Evolutionary conservation across 805 yeast species (phyloP), one percentile per base, ranked within the genome.

Genomic region (Zygoascus flipseniorum): DNA sequence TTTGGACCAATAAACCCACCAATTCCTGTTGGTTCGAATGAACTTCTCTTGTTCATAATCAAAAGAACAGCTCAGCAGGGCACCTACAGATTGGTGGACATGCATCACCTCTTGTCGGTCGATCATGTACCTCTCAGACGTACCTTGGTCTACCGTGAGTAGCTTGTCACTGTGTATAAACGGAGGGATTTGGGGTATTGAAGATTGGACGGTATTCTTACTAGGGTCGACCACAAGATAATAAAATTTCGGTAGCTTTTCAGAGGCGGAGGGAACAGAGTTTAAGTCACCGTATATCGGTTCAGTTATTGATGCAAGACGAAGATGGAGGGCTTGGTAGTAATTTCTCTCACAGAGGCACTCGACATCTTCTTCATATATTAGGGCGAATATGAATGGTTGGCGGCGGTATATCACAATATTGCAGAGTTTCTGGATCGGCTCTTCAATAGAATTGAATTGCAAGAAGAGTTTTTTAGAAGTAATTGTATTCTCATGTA

Each of bases 1-100:
- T 26, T 50, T 48, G 2, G 64, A 49, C 62, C 62, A 62, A 43
- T 63, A 63, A 2, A 63, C 49, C 66, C 67, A 63, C 66, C 66
- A 63, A 49, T 57, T 58, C 13, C 54, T 45, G 11, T 51, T 35
- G 5, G 66, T 62, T 5, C 65, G 43, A 4, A 60, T 47, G 43
- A 60, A 61, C 47, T 54, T 54, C 54, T 62, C 63, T 13, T 48
- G 47, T 43, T 59, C 63, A 23, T 35, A 16, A 1, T 19, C 45
- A 13, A 43, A 50, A 9, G 55, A 26, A 13, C 54, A 51, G 9
- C 41, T 43, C 26, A 43, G 19, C 13, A 58, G 32, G 18, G 50
- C 54, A 14, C 43, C 43, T 28, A 59, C 32, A n/a, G 53, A 43
- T 20, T 53, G 59, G 50, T 59, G 62, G 6, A 59, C 43, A 47